Evolutionary conservation across 768 basidiomycete species (phyloP), one percentile per base, ranked within the genome.

Genomic region (Amanita jacksonii): DNA sequence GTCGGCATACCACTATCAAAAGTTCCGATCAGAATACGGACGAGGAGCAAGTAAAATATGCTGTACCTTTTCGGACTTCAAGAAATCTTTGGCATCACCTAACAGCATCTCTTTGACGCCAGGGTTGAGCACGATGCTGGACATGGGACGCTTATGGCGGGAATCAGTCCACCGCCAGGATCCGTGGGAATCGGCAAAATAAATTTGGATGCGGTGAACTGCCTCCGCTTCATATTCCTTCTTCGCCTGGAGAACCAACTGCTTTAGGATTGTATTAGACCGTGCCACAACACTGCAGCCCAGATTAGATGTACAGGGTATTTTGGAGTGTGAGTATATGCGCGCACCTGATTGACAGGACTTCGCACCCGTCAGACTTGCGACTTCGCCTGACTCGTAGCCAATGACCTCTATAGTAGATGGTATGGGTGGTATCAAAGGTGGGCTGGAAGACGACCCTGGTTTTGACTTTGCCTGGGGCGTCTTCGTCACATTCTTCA

Each of bases 41-140:
- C 6, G 19, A 1, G 43, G 28, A 45, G 18, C 28, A 18, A 38
- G 3, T 22, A 9, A 5, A 20, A 34, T 10, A 28, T 6, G 12
- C 27, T 28, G 62, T 56, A 74, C 84, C 74, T 85, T 87, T 62
- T 90, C 87, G 46, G 80, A 81, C 52, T 76, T 79, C 53, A 91
- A 71, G 59, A 90, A 91, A 59, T 90, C 88, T 48, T 79, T 74
- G 18, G 87, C 76, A 49, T 92, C 89, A 28, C 77, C 72, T 8
- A 90, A 63, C 8, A 91, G 70, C 83, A 89, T 88, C 64, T 91
- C 89, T 62, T 89, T 90, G 33, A 90, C 86, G 41, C 89, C 89
- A 0, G 80, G 82, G 54, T 89, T 85, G 46, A 91, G 72, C 5
- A 92, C 88, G 53, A 91, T 90, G 54, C 81, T 85, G 9, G 74